Evolutionary conservation across 2,329 filamentous ascomycete species (phyloP).

Genomic region (Aspergillus neoniger): DNA sequence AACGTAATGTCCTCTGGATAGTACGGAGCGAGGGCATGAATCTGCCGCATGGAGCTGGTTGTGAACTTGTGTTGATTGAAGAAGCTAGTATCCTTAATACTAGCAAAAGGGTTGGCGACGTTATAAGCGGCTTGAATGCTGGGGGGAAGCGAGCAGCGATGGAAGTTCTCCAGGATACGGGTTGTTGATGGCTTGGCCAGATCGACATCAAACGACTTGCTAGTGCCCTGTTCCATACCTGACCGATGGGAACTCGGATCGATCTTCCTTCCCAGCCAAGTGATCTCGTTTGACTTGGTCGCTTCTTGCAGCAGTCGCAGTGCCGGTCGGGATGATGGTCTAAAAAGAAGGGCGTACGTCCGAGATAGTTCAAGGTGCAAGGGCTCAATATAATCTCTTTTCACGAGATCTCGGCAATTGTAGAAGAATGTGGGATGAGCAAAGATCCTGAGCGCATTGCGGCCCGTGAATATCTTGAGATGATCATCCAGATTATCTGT

Average conservation of each 20-base stretch:
- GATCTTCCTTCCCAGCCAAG: background rate
- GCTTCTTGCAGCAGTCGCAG: background rate
- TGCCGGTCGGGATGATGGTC: background rate
- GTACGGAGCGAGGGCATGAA: background rate
- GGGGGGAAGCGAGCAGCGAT: background rate
- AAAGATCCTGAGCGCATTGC: background rate
- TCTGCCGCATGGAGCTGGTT: background rate
- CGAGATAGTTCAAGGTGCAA: background rate
- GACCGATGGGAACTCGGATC: background rate
- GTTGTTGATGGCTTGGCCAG: background rate
- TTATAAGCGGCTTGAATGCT: background rate
- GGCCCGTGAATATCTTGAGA: background rate
- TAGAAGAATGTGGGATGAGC: background rate
- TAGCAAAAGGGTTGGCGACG: background rate
- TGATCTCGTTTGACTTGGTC: background rate
- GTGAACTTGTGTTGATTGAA: background rate
- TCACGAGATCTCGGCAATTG: background rate
- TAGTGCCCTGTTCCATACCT: background rate
- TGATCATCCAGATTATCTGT: background rate
- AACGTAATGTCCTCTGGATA: slow-evolving; percentile 1
- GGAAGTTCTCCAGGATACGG: background rate
- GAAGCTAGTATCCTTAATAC: background rate
- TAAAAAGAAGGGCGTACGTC: background rate
- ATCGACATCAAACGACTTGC: background rate
- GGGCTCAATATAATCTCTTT: background rate